These are phyloP conservation scores for Bolboschoenus planiculmis DNA, from an alignment of 176 grass and related monocot species.

Conservation along the genomic window DNA sequence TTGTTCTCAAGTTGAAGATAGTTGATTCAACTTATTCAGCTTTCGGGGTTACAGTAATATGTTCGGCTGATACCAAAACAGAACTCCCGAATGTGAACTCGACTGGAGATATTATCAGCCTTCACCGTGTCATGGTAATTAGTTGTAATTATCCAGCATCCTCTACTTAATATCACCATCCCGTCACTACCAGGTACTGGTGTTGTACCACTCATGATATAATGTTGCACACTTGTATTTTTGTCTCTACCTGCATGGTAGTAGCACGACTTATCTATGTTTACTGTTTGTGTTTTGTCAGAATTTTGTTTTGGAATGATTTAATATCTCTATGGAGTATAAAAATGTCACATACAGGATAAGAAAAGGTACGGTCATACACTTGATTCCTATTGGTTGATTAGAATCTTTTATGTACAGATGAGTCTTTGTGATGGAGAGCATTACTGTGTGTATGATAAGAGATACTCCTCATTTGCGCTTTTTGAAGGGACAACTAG, in stretches of 20 bases:
- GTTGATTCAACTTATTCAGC: constrained; percentile 39
- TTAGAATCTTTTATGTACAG: constrained; percentile 39
- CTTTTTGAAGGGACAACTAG: constrained; percentile 55
- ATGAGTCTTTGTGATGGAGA: constrained; percentile 45
- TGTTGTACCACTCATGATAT: not conserved
- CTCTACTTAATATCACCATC: constrained; percentile 20
- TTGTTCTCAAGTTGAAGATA: constrained; percentile 60
- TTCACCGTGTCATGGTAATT: constrained; percentile 60
- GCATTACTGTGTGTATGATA: constrained; percentile 50
- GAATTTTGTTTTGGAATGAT: not conserved
- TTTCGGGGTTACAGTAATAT: constrained; percentile 49
- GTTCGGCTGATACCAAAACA: constrained; percentile 39
- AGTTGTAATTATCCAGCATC: constrained; percentile 13
- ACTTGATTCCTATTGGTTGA: not conserved
- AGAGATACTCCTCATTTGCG: constrained; percentile 72
- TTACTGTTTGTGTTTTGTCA: not conserved
- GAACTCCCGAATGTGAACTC: constrained; percentile 50
- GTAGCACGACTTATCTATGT: not conserved
- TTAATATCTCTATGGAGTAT: not conserved
- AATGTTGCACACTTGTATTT: not conserved
- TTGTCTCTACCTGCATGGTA: not conserved
- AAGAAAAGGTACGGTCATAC: not conserved
- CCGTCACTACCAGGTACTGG: not conserved
- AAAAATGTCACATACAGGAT: not conserved
- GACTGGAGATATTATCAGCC: constrained; percentile 65